phyloP scores from a whole-genome alignment of 2,329 filamentous ascomycete genomes.

The Ophiostoma piceae region DNA sequence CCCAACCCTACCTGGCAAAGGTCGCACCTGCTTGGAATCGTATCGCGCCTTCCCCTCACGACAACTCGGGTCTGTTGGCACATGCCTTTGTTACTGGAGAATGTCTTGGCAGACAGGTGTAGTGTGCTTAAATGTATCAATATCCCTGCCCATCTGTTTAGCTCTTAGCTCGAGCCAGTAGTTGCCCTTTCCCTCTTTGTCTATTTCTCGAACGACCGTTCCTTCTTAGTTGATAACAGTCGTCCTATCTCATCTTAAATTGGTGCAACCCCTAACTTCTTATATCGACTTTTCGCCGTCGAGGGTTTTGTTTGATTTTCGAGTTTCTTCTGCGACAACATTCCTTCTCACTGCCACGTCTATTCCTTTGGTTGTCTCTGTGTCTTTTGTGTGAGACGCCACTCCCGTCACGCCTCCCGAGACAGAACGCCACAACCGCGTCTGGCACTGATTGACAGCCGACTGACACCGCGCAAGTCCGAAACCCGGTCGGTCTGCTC shows the following conservation, averaged over 20 bases:
- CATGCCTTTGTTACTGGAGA: background rate
- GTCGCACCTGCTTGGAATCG: background rate
- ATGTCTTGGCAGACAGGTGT: background rate
- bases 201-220: background rate
- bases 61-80: background rate
- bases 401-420: background rate
- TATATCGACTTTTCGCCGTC: background rate
- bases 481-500: background rate
- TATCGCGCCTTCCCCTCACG: background rate
- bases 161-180: background rate
- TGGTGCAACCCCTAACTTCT: background rate
- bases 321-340: background rate
- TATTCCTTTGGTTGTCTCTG: background rate
- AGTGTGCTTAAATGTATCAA: background rate
- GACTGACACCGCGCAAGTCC: background rate
- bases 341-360: background rate
- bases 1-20: too few relatives aligned
- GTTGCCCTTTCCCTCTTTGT: conserved; percentile 3
- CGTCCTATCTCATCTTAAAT: conserved; percentile 10
- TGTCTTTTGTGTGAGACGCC: background rate
- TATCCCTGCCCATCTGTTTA: background rate
- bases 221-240: conserved; percentile 3
- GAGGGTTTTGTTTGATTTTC: background rate
- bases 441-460: background rate
- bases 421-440: background rate